phyloP scores from a whole-genome alignment of 2,329 filamentous ascomycete species.

The Cordyceps farinosa region DNA sequence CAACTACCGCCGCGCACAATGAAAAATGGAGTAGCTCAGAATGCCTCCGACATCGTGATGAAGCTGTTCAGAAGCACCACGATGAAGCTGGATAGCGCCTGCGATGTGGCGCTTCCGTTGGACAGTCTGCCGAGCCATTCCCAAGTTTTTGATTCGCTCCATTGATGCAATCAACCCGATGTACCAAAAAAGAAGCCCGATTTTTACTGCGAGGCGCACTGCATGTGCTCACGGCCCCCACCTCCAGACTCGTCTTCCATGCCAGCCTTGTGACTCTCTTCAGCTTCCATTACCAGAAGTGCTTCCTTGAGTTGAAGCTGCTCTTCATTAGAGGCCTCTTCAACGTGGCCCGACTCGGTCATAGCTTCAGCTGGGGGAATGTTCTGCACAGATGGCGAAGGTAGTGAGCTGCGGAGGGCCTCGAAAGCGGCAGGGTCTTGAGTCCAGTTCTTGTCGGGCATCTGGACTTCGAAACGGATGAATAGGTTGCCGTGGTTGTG shows the following conservation, averaged over 20 bases:
- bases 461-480: slow-evolving; percentile 96
- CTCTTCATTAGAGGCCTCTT: slow-evolving; percentile 71
- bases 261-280: slow-evolving; percentile 27
- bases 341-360: slow-evolving; percentile 83
- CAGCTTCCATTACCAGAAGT: slow-evolving; percentile 20
- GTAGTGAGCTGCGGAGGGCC: slow-evolving; percentile 80
- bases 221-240: slow-evolving; percentile 72
- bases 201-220: slow-evolving; percentile 81
- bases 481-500: slow-evolving; percentile 96
- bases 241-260: slow-evolving; percentile 62
- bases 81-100: too few species aligned
- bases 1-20: neutral
- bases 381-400: slow-evolving; percentile 59
- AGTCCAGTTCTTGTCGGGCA: slow-evolving; percentile 76
- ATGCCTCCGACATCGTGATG: neutral
- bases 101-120: neutral
- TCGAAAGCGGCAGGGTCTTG: slow-evolving; percentile 67
- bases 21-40: neutral
- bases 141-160: neutral
- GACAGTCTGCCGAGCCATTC: neutral
- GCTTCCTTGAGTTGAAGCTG: slow-evolving; percentile 66
- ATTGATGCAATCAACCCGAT: neutral
- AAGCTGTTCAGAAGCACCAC: too few species aligned
- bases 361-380: slow-evolving; percentile 78
- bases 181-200: neutral